A percentile compares a stretch with the other conserved stretches of the same genome.
phyloP scores from a whole-genome alignment of 2,329 filamentous ascomycete species.

The Paecilomyces sp. region DNA sequence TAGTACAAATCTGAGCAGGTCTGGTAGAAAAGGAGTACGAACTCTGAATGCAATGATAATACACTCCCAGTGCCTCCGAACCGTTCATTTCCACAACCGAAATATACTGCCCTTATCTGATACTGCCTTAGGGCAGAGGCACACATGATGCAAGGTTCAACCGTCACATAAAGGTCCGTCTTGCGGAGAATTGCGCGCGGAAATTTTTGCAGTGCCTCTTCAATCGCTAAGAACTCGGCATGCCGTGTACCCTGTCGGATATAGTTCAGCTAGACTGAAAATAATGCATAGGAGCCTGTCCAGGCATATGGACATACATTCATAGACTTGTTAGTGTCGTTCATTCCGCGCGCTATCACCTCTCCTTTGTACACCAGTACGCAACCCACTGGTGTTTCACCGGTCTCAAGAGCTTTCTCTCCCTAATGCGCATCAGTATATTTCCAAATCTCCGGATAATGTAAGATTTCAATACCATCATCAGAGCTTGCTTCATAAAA shows the following conservation, averaged over 20 bases:
- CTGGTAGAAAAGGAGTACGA: slow-evolving; percentile 20
- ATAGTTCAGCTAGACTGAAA: not conserved
- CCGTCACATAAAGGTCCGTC: slow-evolving; percentile 86
- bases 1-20: slow-evolving; percentile 25
- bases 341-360: slow-evolving; percentile 87
- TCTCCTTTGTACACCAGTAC: slow-evolving; percentile 75
- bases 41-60: slow-evolving; percentile 73
- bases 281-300: not conserved
- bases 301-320: slow-evolving; percentile 38
- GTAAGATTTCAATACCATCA: slow-evolving; percentile 56
- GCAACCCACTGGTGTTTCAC: slow-evolving; percentile 95
- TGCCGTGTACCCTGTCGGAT: slow-evolving; percentile 80
- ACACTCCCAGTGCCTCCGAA: slow-evolving; percentile 96
- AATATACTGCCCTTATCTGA: slow-evolving; percentile 82
- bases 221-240: slow-evolving; percentile 87
- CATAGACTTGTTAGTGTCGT: slow-evolving; percentile 87
- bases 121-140: slow-evolving; percentile 86
- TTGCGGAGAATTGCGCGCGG: slow-evolving; percentile 62
- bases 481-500: slow-evolving; percentile 80
- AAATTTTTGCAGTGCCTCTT: slow-evolving; percentile 57
- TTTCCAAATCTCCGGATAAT: not conserved
- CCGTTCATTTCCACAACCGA: slow-evolving; percentile 90
- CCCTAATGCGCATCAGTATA: slow-evolving; percentile 48
- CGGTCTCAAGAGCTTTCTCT: slow-evolving; percentile 71
- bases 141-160: slow-evolving; percentile 99